Conservation (phyloP, 768 basidiomycete genomes). For the Naganishia antarctica region DNA sequence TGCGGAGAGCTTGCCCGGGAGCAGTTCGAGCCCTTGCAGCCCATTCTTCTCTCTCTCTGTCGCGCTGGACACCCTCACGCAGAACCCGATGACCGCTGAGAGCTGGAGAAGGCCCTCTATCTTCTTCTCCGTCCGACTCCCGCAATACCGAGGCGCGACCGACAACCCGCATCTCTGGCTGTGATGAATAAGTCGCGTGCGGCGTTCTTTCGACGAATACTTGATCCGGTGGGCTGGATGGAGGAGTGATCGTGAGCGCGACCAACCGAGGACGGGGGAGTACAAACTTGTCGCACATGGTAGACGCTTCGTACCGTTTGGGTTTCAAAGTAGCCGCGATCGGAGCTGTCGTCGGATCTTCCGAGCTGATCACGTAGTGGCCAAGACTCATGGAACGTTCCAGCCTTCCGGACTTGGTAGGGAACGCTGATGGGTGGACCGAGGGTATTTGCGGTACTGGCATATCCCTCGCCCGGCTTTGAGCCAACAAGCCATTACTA, state of each 20-base stretch:
- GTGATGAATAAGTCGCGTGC: neutral
- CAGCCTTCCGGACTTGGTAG: neutral
- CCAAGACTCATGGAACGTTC: constrained; percentile 9
- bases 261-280: constrained; percentile 27
- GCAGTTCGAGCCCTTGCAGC: neutral
- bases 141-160: neutral
- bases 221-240: constrained; percentile 14
- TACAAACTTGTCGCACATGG: constrained; percentile 25
- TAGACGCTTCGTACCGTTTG: constrained; percentile 18
- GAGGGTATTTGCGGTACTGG: neutral
- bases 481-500: constrained; percentile 12
- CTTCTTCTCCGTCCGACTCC: neutral
- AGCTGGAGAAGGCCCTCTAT: neutral
- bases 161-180: neutral
- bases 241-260: constrained; percentile 26
- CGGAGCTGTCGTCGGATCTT: neutral
- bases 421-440: neutral
- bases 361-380: too few species aligned
- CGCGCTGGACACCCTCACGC: constrained; percentile 11
- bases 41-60: constrained; percentile 26
- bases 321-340: neutral
- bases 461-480: constrained; percentile 19
- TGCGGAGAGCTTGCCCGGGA: neutral
- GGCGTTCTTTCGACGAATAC: neutral
- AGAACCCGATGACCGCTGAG: constrained; percentile 9